These are phyloP conservation scores for Taxillus chinensis DNA, from an alignment of 164 flowering plant genomes.

Conservation along the genomic window DNA sequence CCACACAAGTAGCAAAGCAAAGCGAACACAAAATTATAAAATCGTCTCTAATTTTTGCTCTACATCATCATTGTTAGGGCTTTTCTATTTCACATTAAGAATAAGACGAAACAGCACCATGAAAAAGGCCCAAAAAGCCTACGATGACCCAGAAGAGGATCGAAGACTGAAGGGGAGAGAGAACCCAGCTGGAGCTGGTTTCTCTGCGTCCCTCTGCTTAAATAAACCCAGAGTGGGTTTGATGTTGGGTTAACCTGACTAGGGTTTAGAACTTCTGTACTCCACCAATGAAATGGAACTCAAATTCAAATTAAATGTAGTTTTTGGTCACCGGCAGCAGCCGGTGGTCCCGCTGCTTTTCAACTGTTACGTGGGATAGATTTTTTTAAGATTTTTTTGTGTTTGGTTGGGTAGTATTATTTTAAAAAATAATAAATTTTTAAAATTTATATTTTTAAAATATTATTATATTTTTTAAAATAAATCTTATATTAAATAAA, in stretches of 20 bases:
- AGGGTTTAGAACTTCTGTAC: constrained; percentile 31
- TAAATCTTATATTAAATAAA: too few relatives aligned
- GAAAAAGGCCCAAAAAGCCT: too few relatives aligned
- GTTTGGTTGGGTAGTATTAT: too few relatives aligned
- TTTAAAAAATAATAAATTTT: too few relatives aligned
- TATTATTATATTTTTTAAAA: too few relatives aligned
- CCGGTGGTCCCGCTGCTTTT: constrained; percentile 15
- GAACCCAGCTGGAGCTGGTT: constrained; percentile 24
- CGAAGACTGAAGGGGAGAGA: constrained; percentile 18
- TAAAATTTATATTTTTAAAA: too few relatives aligned
- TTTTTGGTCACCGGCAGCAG: constrained; percentile 20
- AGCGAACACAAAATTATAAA: neutral
- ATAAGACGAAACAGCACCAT: too few relatives aligned
- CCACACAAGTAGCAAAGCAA: constrained; percentile 15
- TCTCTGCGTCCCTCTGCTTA: constrained; percentile 29
- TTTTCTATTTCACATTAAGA: too few relatives aligned
- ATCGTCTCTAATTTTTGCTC: constrained; percentile 3
- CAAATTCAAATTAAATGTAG: constrained; percentile 52
- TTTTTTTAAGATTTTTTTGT: too few relatives aligned
- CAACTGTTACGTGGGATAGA: constrained; percentile 10
- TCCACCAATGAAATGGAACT: constrained; percentile 41
- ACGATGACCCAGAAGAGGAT: neutral
- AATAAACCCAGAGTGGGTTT: constrained; percentile 46
- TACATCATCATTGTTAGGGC: constrained; percentile 17
- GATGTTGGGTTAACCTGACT: constrained; percentile 41